Conservation (phyloP, 208 protist genomes). For the Baffinella frigidus region DNA sequence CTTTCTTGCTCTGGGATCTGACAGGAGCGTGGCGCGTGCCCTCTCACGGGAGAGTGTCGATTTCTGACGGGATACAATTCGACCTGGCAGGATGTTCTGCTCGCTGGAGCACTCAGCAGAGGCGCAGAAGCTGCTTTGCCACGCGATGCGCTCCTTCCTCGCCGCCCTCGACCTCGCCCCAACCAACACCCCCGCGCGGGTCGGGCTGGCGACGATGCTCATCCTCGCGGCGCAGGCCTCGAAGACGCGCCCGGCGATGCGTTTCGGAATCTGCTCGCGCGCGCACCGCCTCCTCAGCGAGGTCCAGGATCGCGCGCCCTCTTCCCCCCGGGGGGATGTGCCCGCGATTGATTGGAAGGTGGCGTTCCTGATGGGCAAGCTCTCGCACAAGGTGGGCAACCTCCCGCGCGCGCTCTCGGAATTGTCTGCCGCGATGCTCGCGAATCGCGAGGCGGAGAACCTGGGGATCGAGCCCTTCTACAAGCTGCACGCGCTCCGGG, state of each 20-base stretch:
- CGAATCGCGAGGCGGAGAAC: not conserved
- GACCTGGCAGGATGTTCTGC: not conserved
- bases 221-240: not conserved
- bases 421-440: not conserved
- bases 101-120: slow-evolving; percentile 14
- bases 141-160: not conserved
- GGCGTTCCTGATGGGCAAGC: not conserved
- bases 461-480: slow-evolving; percentile 27
- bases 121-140: not conserved
- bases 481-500: slow-evolving; percentile 19
- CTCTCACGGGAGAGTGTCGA: too few species aligned
- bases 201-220: not conserved
- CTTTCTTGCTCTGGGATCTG: too few species aligned
- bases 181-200: not conserved
- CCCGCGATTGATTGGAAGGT: not conserved
- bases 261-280: not conserved
- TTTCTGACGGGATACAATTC: too few species aligned
- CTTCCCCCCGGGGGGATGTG: not conserved
- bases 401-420: not conserved
- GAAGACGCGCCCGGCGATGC: too few species aligned
- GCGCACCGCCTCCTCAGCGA: not conserved
- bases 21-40: too few species aligned
- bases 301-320: not conserved
- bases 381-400: not conserved
- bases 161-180: not conserved